Percentiles rank a stretch among this genome's conserved stretches.
phyloP scores from a whole-genome alignment of 140 eudicot genomes.

The Artemisia princeps region DNA sequence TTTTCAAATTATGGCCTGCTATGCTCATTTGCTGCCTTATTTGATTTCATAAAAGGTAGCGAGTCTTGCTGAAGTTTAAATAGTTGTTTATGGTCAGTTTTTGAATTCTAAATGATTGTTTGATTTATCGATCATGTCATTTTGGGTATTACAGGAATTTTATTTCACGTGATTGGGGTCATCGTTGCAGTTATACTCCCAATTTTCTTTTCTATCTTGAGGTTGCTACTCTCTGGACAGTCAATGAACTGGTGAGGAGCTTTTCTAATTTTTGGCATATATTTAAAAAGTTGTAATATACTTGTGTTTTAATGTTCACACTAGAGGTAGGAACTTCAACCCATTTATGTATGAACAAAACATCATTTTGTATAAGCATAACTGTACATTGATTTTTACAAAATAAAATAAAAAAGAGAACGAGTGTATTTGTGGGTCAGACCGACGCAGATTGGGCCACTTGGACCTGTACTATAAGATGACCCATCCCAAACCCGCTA shows the following conservation, averaged over 20 bases:
- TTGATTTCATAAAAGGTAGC: slow-evolving; percentile 71
- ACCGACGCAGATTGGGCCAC: too few species aligned
- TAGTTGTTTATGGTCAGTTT: slow-evolving; percentile 11
- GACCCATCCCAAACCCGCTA: too few species aligned
- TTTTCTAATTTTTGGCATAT: slow-evolving; percentile 14
- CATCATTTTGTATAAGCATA: too few species aligned
- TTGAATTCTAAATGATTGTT: background rate
- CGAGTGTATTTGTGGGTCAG: too few species aligned
- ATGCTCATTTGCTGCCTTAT: slow-evolving; percentile 45
- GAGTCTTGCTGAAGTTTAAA: slow-evolving; percentile 16
- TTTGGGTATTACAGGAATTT: slow-evolving; percentile 52
- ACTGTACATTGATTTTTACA: too few species aligned
- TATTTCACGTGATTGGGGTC: slow-evolving; percentile 56
- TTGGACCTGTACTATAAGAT: too few species aligned
- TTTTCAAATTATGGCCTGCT: slow-evolving; percentile 41
- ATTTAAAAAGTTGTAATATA: background rate
- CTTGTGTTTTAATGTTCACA: background rate
- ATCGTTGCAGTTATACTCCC: slow-evolving; percentile 60
- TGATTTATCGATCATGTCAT: slow-evolving; percentile 13
- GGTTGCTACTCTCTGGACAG: slow-evolving; percentile 58
- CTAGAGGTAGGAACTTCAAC: background rate
- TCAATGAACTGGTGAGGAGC: slow-evolving; percentile 80
- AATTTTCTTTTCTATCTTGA: slow-evolving; percentile 44
- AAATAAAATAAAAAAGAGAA: too few species aligned
- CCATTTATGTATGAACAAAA: background rate